Evolutionary conservation across 1,284 basidiomycete species (phyloP).

Genomic region (Leccinum variabile): DNA sequence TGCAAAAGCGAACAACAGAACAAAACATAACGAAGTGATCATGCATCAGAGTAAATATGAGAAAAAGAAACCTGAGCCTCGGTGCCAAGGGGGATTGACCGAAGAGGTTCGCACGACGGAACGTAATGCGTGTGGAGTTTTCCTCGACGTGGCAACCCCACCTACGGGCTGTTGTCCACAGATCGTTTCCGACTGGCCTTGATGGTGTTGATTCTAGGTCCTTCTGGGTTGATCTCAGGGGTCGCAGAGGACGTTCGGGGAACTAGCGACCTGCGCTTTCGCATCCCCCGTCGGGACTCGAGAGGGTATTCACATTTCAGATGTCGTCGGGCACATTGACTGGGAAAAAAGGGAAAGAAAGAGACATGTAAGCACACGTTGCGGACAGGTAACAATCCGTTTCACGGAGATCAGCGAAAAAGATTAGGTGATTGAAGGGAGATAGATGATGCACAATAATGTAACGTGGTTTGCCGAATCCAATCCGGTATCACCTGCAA

Average conservation of each 20-base stretch:
- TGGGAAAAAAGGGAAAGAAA: constrained; percentile 29
- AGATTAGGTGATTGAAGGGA: constrained; percentile 24
- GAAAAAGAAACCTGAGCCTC: constrained; percentile 1
- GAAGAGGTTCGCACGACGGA: constrained; percentile 8
- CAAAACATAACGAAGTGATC: constrained; percentile 15
- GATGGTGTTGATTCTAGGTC: constrained; percentile 21
- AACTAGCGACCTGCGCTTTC: constrained; percentile 46
- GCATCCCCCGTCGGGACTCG: constrained; percentile 59
- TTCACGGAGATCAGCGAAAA: constrained; percentile 22
- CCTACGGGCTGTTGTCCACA: constrained; percentile 27
- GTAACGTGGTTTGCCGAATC: constrained; percentile 5
- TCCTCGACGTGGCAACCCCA: constrained; percentile 1
- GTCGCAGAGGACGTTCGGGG: constrained; percentile 29
- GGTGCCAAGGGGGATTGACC: constrained; percentile 5
- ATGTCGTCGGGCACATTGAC: constrained; percentile 60
- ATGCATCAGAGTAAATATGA: constrained; percentile 14
- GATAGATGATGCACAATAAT: constrained; percentile 13
- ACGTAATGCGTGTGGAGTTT: constrained; percentile 6
- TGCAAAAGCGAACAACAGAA: neutral
- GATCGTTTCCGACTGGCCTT: constrained; percentile 34
- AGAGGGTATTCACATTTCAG: constrained; percentile 60
- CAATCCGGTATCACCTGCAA: constrained; percentile 16
- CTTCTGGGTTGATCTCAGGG: constrained; percentile 26
- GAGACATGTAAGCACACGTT: constrained; percentile 22
- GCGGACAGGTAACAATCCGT: constrained; percentile 7